Evolutionary conservation across 306 rosid species (phyloP), one percentile per base, ranked within the genome.

Genomic region (Begonia loranthoides): DNA sequence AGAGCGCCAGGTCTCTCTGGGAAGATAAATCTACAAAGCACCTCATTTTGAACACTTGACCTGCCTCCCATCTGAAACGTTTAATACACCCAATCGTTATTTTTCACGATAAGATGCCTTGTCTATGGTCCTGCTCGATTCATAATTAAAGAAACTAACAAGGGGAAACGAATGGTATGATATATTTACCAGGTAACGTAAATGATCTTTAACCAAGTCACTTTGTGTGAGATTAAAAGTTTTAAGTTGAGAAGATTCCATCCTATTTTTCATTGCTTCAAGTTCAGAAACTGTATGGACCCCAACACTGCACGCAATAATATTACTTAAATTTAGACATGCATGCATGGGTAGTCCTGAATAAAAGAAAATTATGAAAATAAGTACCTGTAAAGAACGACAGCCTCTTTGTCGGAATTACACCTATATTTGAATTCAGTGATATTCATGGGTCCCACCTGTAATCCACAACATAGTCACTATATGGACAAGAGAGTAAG

Each of bases 1-100:
- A 86, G 66, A 44, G 96, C 78, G 63, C 96, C 99, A 0, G 99
- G 94, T 66, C 94, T 86, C 71, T 92, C 99, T 6, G 99, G 99
- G 52, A 92, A 78, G 58, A 77, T 59, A 51, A 92, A 92, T 49
- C 84, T 81, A 61, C 99, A 86, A 64, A 92, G 87, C 65, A 86
- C 76, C 72, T 90, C 94, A 6, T 86, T 67, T 73, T 72, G 76
- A 44, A 82, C 49, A 54, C 72, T 44, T 36, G 76, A 62, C 52
- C 83, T 75, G 60, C 87, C 84, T 46, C 96, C 94, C 96, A 83
- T 83, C 99, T 92, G 80, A 69, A 5, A 48, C 5, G 17, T 3
- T 28, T 28, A 28, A 28, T 28, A 28, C 36, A 28, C 8, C 36
- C 36, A 8, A 28, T 28, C 9, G 22, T 28, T 28, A 28, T 28